Base-by-base conservation (phyloP, 2,329 filamentous ascomycete species). In the Exophiala bonariae region DNA sequence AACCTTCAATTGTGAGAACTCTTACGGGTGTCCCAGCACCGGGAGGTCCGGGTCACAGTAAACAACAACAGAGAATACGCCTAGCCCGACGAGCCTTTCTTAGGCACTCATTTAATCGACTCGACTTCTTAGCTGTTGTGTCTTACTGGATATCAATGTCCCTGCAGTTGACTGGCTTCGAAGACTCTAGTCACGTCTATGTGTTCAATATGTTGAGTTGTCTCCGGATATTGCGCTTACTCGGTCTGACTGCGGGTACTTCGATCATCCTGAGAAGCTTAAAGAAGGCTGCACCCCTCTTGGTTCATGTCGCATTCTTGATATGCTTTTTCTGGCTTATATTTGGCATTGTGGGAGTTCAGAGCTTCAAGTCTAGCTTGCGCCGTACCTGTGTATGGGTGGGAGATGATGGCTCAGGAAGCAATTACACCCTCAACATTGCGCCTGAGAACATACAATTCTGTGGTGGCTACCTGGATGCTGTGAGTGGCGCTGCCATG, bases 321-420 rank as follows among this genome's bases (percentile, higher is more conserved):
- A 90, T 99, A 57, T 81, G 87, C 11, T 99, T 99, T 70, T 99
- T 99, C 70, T 99, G 93, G 93, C 79, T 99, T 33, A 73, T 97
- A 9, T 99, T 99, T 70, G 93, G 90, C 30, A 96, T 99, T 53
- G 85, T 99, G 49, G 95, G 93, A 4, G 87, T 99, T 17, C 95
- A 99, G 66, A 96, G 88, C 68, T 99, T 99, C 73, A 92, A 92
- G 68, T 85, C 86, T 7, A 92, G 87, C 65, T 69, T 92, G 18
- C 81, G 80, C 57, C 85, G 88, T 38, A 84, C 83, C 53, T 93
- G 88, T 63, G 83, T 89, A 22, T 93, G 87, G 87, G 68, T 86
- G 41, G 84, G 89, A 54, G 83, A 84, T 4, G 62, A 66, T 16
- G 68, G 64, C 2, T 56, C 57, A 14, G 52, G 64, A 44, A 55